Conservation (phyloP, 2,329 filamentous ascomycete genomes). For the Pseudofabraea citricarpa region DNA sequence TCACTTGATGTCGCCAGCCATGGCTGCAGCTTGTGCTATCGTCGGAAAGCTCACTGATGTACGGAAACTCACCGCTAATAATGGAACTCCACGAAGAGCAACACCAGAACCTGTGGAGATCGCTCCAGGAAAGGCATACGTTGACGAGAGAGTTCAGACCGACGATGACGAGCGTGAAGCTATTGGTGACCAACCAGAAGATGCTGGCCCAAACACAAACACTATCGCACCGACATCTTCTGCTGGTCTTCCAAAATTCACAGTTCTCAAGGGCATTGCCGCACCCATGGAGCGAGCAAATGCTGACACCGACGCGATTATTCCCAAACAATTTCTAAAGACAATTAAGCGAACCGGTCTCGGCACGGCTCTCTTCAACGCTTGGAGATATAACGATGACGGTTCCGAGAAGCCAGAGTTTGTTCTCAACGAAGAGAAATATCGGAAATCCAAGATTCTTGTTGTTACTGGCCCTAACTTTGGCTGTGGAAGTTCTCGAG, state of each 20-base stretch:
- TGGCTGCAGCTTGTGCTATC: conserved; percentile 89
- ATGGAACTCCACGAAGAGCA: conserved; percentile 28
- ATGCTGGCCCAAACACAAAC: conserved; percentile 62
- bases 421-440: conserved; percentile 85
- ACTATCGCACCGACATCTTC: conserved; percentile 44
- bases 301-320: conserved; percentile 98
- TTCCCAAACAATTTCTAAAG: conserved; percentile 98
- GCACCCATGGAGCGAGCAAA: conserved; percentile 85
- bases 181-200: conserved; percentile 55
- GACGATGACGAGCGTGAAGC: conserved; percentile 49
- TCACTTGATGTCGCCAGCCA: conserved; percentile 94
- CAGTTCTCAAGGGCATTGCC: conserved; percentile 76
- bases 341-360: conserved; percentile 98
- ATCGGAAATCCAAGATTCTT: conserved; percentile 79
- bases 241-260: conserved; percentile 78
- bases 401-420: conserved; percentile 76
- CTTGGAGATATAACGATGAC: conserved; percentile 71
- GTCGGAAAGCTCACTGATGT: conserved; percentile 90
- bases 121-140: conserved; percentile 36
- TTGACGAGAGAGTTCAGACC: conserved; percentile 47
- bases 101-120: conserved; percentile 18
- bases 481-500: conserved; percentile 85
- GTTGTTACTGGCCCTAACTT: conserved; percentile 93
- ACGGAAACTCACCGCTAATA: conserved; percentile 65
- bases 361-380: conserved; percentile 81